phyloP scores from a whole-genome alignment of 1,284 basidiomycete genomes.

The Entoloma clypeatum region DNA sequence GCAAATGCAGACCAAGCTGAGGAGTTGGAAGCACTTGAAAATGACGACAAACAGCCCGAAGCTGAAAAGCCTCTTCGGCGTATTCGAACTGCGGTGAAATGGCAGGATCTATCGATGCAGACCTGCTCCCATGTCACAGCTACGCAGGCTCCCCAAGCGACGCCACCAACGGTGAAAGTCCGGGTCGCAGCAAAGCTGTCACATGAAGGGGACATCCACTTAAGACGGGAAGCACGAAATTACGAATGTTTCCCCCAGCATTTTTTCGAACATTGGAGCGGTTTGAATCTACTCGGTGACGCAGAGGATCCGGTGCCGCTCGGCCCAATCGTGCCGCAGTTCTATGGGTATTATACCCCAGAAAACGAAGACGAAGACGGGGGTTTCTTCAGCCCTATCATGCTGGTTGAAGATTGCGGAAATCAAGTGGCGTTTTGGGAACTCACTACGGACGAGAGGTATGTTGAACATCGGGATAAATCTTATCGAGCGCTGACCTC shows the following conservation, averaged over 20 bases:
- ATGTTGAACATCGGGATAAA: conserved; percentile 3
- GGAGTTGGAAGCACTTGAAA: conserved; percentile 3
- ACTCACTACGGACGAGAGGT: conserved; percentile 35
- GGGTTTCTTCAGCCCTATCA: conserved; percentile 38
- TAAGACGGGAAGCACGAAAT: conserved; percentile 36
- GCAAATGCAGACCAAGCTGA: conserved; percentile 6
- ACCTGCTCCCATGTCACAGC: conserved; percentile 23
- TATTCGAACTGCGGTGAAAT: conserved; percentile 24
- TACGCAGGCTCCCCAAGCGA: conserved; percentile 16
- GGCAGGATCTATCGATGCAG: conserved; percentile 22
- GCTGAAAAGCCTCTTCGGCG: conserved; percentile 26
- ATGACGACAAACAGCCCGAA: conserved; percentile 2
- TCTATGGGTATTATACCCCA: conserved; percentile 49
- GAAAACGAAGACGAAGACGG: conserved; percentile 12
- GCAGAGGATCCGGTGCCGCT: conserved; percentile 42
- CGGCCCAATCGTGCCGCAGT: conserved; percentile 48
- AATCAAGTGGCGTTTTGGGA: conserved; percentile 26
- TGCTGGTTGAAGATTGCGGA: conserved; percentile 52
- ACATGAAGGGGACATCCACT: conserved; percentile 26
- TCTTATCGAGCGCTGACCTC: neutral
- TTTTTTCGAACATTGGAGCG: conserved; percentile 46
- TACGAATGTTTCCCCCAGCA: conserved; percentile 42
- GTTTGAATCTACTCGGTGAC: conserved; percentile 42
- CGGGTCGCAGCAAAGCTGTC: conserved; percentile 32
- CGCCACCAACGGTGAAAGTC: conserved; percentile 30